Base-by-base conservation (phyloP, 192 early-diverging fungal species). In the Powellomyces hirtus region DNA sequence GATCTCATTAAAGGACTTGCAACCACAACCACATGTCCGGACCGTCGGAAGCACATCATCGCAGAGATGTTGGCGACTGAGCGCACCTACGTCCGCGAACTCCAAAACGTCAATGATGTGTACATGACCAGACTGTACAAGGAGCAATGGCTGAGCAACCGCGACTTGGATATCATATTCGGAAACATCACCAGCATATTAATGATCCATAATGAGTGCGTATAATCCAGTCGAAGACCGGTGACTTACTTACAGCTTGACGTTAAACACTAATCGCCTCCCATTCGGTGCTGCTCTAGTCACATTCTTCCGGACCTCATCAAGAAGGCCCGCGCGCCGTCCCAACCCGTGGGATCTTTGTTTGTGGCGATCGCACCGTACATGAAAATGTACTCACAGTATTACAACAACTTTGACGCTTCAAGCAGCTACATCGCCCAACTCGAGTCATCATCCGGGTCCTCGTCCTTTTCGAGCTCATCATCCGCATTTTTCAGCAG, bases 61-160 rank as follows among this genome's bases (percentile, higher is more conserved):
- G 84, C 81, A 6, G 94, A 96, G 79, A 86, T 96, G 31, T 68
- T 94, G 29, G 77, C 87, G 53, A 94, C 94, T 1, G 94, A 96
- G 78, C 38, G 84, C 38, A 93, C 92, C 0, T 97, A 97, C 72
- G 92, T 97, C 10, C 81, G 90, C 38, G 88, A 90, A 27, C 73
- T 97, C 50, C 80, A 85, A 62, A 86, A 88, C 37, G 71, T 95
- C 31, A 80, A 92, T 2, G 87, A 86, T 33, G 56, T 91, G 14
- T 91, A 89, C 66, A 69, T 86, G 46, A 76, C 75, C 22, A 85
- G 82, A 18, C 65, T 90, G 3, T 51, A 70, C 36, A 50, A 76
- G 50, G 56, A 66, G 34, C 76, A 70, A 26, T 75, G 70, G 68
- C 30, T 78, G 30, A 59, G 33, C 34, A 57, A 24, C 8, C 11